Evolutionary conservation across 148 eudicot genomes (phyloP), one percentile per base, ranked within the genome.

Genomic region (Cornus controversa): DNA sequence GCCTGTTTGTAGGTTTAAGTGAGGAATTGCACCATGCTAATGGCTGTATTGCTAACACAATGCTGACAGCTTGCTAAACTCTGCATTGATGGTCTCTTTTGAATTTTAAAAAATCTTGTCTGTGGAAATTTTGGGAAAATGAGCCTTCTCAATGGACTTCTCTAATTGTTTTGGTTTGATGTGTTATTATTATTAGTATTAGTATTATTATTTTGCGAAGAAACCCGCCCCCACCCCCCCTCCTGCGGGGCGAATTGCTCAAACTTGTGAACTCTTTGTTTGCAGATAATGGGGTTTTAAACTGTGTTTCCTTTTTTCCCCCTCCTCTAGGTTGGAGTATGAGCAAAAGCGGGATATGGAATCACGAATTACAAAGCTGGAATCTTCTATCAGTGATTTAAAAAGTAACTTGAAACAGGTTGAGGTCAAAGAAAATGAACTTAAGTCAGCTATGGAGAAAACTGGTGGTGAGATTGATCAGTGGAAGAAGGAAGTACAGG

Each of bases 261-360:
- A 20, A 50, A 20, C 24, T 60, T 18, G 25, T 22, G 23, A n/a
- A 60, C 22, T 54, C 60, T 5, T 20, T 54, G 60, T 10, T 57
- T 58, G 9, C 50, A 15, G 6, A 60, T 58, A 68, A 9, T 34
- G 26, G 23, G 53, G n/a, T 57, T 68, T 28, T 36, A 54, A 1
- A 24, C 26, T 18, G 1, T 73, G 36, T 20, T 31, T 37, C 15
- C 2, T 66, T 66, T 60, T 72, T 14, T 73, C 36, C 45, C 45
- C 45, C 45, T 9, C 45, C 45, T 40, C 70, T 85, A 96, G 99
- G 90, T 82, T 93, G 88, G 95, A 93, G 83, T 96, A 96, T 85
- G 99, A 96, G 80, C 90, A 92, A 78, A 92, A 91, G 82, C 92
- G 94, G 77, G 95, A 92, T 84, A 77, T 89, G 78, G 98, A 88